Base-by-base conservation (phyloP, 208 protist genomes). In the Zelonia costaricensis region DNA sequence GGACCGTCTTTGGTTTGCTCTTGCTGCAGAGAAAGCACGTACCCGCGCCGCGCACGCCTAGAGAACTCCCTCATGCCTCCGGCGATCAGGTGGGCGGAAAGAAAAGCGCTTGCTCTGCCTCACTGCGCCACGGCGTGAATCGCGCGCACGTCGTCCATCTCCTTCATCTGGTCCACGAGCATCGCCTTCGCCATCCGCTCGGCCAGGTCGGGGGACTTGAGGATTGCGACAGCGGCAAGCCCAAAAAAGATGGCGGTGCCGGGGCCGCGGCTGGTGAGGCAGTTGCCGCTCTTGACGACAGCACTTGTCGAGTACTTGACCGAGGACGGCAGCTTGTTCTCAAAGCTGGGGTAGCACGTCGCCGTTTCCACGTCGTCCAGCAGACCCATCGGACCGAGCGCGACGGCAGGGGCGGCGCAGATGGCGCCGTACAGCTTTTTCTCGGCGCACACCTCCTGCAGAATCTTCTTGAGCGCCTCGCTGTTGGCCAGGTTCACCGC, bases 161-260 rank as follows among this genome's bases (percentile, higher is more conserved):
- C 58, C 13, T 28, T 42, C 18, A 39, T 53, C 39, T 78, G 69
- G 27, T 87, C 72, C 25, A 96, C 59, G 38, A 93, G 82, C 57
- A 96, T 69, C 42, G 74, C 84, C 67, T 83, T 82, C n/a, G 87
- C 71, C 22, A 96, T 27, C n/a, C 52, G 44, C 40, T 81, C 56
- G 1, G 87, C 90, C 3, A 84, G n/a, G 6, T 92, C 85, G 38
- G 66, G 76, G 8, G 78, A 88, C 39, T 52, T 61, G 51, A 96
- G 76, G 7, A 85, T 58, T 15, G 78, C 73, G 31, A 91, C 86
- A 18, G 80, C 87, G 5, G 84, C 86, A 30, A 96, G 78, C 18
- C 44, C 86, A 74, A 94, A 96, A 53, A 83, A 84, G 40, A 93
- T 87, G 33, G 90, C 82, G 7, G 90, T 93, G n/a, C 82, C 90